Conservation (phyloP, 345 rosid genomes). For the Gossypium mustelinum region DNA sequence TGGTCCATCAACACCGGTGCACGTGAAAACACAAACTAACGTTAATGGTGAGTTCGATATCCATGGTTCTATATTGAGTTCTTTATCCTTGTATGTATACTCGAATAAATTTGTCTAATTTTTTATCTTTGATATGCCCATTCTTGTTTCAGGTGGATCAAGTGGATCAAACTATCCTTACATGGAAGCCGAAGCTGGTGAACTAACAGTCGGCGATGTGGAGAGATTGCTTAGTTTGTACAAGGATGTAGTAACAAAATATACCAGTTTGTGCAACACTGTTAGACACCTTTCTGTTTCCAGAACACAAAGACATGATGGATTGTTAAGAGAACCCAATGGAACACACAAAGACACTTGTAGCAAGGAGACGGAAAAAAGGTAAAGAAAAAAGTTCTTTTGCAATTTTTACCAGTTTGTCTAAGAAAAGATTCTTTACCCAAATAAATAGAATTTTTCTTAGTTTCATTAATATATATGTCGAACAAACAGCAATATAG, state of each 20-base stretch:
- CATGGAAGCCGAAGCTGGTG: conserved; percentile 48
- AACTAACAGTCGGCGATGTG: conserved; percentile 43
- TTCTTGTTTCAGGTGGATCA: conserved; percentile 25
- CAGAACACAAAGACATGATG: conserved; percentile 16
- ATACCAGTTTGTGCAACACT: conserved; percentile 30
- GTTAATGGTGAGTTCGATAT: conserved; percentile 22
- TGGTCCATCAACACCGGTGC: conserved; percentile 21
- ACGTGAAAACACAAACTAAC: conserved; percentile 14
- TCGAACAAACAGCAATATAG: not conserved
- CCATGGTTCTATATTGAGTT: not conserved
- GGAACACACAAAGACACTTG: conserved; percentile 7
- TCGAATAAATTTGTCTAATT: not conserved
- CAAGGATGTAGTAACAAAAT: conserved; percentile 54
- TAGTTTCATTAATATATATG: not conserved
- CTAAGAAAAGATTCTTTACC: not conserved
- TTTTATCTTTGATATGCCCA: not conserved
- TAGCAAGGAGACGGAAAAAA: conserved; percentile 9
- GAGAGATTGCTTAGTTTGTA: conserved; percentile 43
- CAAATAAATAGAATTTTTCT: not conserved
- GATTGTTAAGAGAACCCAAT: not conserved
- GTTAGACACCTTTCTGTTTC: conserved; percentile 27
- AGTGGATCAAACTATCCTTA: conserved; percentile 37
- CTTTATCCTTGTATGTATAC: not conserved
- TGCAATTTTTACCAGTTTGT: not conserved
- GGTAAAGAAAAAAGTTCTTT: not conserved